Evolutionary conservation across 352 stramenopile genomes (phyloP).

Genomic region (Paralagenidium karlingii): DNA sequence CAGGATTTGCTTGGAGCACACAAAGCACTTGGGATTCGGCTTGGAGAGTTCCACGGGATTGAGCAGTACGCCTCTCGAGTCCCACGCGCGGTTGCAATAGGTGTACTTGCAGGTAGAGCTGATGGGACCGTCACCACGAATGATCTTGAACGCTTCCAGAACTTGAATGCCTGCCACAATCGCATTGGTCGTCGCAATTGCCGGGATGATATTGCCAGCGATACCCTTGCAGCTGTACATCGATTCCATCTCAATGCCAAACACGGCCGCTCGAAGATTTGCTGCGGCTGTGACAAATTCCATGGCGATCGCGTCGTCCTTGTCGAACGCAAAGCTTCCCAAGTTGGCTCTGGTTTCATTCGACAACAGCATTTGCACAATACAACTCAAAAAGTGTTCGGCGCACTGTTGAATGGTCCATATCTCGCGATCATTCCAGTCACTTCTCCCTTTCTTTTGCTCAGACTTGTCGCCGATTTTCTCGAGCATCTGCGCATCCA

Average conservation of each 20-base stretch:
- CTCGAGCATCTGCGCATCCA: constrained; percentile 4
- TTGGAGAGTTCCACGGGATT: constrained; percentile 81
- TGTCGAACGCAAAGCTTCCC: constrained; percentile 92
- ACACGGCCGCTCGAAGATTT: constrained; percentile 90
- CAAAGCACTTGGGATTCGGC: constrained; percentile 93
- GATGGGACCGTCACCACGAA: constrained; percentile 48
- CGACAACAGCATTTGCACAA: constrained; percentile 42
- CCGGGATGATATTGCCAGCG: constrained; percentile 99
- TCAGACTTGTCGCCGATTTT: constrained; percentile 10
- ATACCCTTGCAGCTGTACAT: constrained; percentile 96
- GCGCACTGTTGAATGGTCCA: constrained; percentile 85
- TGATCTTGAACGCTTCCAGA: constrained; percentile 73
- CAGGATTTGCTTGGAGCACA: constrained; percentile 90
- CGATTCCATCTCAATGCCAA: constrained; percentile 69
- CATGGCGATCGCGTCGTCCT: constrained; percentile 95
- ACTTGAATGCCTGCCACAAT: constrained; percentile 95
- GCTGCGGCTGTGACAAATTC: constrained; percentile 95
- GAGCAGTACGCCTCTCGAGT: constrained; percentile 86
- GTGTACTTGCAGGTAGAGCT: constrained; percentile 84
- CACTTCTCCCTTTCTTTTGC: constrained; percentile 5
- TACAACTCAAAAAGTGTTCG: constrained; percentile 71
- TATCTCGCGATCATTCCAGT: constrained; percentile 74
- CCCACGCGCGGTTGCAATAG: constrained; percentile 88
- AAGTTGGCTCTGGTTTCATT: constrained; percentile 39
- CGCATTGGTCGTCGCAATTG: constrained; percentile 99